Base-by-base conservation (phyloP, 768 basidiomycete genomes). In the Mycena galopus region DNA sequence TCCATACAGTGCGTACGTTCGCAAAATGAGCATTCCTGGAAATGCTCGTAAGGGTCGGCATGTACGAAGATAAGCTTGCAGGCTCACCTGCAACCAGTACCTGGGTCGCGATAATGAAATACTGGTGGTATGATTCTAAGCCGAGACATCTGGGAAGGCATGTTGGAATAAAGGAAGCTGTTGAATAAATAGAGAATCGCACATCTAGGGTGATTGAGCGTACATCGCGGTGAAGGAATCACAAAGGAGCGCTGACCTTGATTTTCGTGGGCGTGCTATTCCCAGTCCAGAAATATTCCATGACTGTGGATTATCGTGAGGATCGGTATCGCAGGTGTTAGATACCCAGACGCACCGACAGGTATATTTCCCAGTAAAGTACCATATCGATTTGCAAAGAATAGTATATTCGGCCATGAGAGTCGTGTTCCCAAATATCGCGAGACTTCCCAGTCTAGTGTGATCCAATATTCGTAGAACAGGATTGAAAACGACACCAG, bases 1-100 rank as follows among this genome's bases (percentile, higher is more conserved):
- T n/a, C 65, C 73, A 42, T 74, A 76, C 17, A 76, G 55, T 5
- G 75, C 75, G 44, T 72, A 70, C 4, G 75, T 76, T 2, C 73
- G 71, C 7, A 76, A 16, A n/a, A 74, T 72, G 8, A 74, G 67
- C 69, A 76, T 73, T 2, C 39, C 73, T 76, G 29, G 1, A 19
- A 19, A 44, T 27, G 3, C 4, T 12, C 1, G 4, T 63, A 8
- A 59, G 32, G 27, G 21, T 19, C 25, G 17, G n/a, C 14, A 21
- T 9, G 47, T 50, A 35, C 19, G 27, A 27, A n/a, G n/a, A n/a
- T n/a, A n/a, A n/a, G n/a, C n/a, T n/a, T n/a, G n/a, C n/a, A n/a
- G n/a, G 19, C 64, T 30, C 8, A 70, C 73, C 30, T 25, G 47
- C 69, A 39, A 71, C 23, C 16, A 71, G 55, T 1, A 71, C 3